phyloP scores from a whole-genome alignment of 1,284 basidiomycete species.

The Cryptococcus maquisensis region DNA sequence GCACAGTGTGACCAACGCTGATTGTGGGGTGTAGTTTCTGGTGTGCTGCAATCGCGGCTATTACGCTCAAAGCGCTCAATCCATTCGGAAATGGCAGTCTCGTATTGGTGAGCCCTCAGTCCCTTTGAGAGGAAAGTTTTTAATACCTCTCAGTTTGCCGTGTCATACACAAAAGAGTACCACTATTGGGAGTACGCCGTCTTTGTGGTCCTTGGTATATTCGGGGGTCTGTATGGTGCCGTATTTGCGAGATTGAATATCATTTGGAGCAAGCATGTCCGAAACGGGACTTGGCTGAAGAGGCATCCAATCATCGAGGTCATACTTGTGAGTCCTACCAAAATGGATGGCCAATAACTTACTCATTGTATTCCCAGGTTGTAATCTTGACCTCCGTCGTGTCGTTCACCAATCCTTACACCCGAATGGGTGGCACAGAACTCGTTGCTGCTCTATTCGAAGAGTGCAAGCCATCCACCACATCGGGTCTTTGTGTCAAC shows the following conservation, averaged over 20 bases:
- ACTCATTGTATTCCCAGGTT: conserved; percentile 54
- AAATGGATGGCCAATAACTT: no score
- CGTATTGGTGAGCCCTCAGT: conserved; percentile 38
- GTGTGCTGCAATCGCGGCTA: conserved; percentile 89
- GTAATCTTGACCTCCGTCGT: conserved; percentile 69
- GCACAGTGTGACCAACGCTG: background rate
- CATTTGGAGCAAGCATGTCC: conserved; percentile 76
- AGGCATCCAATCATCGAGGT: conserved; percentile 81
- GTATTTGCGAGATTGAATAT: conserved; percentile 83
- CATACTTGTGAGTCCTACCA: conserved; percentile 58
- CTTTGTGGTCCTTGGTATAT: conserved; percentile 78
- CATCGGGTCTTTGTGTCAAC: conserved; percentile 67
- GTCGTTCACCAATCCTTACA: conserved; percentile 85
- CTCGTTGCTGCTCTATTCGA: conserved; percentile 77
- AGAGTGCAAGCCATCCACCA: conserved; percentile 65
- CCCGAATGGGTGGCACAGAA: conserved; percentile 91
- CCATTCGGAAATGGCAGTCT: conserved; percentile 68
- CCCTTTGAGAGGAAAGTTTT: background rate
- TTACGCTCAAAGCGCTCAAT: conserved; percentile 81
- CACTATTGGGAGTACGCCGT: conserved; percentile 55
- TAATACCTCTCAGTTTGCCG: conserved; percentile 31
- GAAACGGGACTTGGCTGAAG: conserved; percentile 74
- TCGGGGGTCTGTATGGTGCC: conserved; percentile 89
- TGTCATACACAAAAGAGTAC: conserved; percentile 47
- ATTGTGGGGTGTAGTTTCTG: conserved; percentile 60